phyloP scores from a whole-genome alignment of 2,329 filamentous ascomycete genomes.

The Peltaster fructicola region DNA sequence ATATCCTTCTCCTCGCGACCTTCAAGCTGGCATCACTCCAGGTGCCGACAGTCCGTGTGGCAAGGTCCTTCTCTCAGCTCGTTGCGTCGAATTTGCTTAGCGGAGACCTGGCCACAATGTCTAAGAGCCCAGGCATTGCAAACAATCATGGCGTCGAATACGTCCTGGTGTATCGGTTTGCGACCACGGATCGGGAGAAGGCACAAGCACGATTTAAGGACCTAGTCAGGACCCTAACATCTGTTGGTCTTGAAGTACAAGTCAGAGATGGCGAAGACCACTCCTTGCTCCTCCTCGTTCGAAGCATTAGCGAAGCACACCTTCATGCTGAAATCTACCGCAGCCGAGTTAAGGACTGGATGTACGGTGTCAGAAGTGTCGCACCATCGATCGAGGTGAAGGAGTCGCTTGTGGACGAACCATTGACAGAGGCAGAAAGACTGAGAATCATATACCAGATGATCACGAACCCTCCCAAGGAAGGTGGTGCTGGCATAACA shows the following conservation, averaged over 20 bases:
- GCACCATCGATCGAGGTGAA: constrained; percentile 58
- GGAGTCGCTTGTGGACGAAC: constrained; percentile 50
- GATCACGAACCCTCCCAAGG: constrained; percentile 29
- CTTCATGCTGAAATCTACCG: constrained; percentile 69
- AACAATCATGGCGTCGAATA: constrained; percentile 65
- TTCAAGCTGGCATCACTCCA: no score
- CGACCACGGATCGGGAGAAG: constrained; percentile 45
- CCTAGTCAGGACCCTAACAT: constrained; percentile 56
- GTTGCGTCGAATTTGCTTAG: constrained; percentile 15
- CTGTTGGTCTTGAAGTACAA: constrained; percentile 71
- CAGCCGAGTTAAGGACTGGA: constrained; percentile 72
- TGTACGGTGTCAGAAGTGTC: constrained; percentile 66
- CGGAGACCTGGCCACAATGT: constrained; percentile 12
- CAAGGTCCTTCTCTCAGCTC: constrained; percentile 13
- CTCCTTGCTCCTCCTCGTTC: constrained; percentile 68
- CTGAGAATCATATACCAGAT: constrained; percentile 76
- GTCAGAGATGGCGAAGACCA: constrained; percentile 62
- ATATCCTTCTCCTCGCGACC: no score
- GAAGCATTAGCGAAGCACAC: constrained; percentile 56
- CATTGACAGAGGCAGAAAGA: constrained; percentile 73
- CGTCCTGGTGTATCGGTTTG: constrained; percentile 64
- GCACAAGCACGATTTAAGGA: constrained; percentile 61
- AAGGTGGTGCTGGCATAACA: constrained; percentile 34
- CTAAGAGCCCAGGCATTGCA: constrained; percentile 18
- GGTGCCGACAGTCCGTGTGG: no score